Base-by-base conservation (phyloP, 129 eudicot species). In the Pittosporum tobira region DNA sequence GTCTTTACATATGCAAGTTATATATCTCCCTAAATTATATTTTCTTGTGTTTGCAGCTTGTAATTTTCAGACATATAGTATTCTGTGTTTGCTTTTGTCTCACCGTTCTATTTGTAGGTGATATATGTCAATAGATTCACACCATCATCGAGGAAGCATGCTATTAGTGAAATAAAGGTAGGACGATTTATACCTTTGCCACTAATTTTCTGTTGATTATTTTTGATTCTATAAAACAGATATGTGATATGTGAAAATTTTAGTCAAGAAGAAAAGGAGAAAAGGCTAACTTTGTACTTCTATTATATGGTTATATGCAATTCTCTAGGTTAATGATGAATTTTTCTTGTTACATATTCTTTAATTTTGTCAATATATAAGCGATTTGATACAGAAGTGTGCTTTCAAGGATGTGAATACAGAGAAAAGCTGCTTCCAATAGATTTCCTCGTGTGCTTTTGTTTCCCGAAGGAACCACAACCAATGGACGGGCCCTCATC, bases 391-490 rank as follows among this genome's bases (percentile, higher is more conserved):
- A 87, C 94, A 83, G 88, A 86, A 66, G 66, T 83, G 65, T 91
- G 69, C 76, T 86, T 81, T 76, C 68, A 78, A 87, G 99, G 94
- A 81, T 73, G 45, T 91, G 67, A 80, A 81, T 73, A 79, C 99
- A 91, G 99, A 91, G 94, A 76, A 91, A 91, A 72, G 99, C 99
- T 8, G 81, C 99, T 30, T 64, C 65, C 75, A 67, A 72, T 52
- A 70, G 47, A 59, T 91, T 63, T 87, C 96, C 99, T 64, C 81
- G 96, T 34, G 73, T 91, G 75, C 96, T 91, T 64, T 74, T 91
- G 72, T 91, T 91, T 91, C 99, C 99, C 1, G 99, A 91, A 77
- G 99, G 99, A 71, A 91, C 99, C 44, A 91, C 99, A 16, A 91
- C 85, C 44, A 91, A 91, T 45, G 99, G 99, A 72, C 78, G 91